These are phyloP conservation scores for Schizophyllum commune DNA, from an alignment of 1,284 basidiomycete genomes.

Conservation along the genomic window DNA sequence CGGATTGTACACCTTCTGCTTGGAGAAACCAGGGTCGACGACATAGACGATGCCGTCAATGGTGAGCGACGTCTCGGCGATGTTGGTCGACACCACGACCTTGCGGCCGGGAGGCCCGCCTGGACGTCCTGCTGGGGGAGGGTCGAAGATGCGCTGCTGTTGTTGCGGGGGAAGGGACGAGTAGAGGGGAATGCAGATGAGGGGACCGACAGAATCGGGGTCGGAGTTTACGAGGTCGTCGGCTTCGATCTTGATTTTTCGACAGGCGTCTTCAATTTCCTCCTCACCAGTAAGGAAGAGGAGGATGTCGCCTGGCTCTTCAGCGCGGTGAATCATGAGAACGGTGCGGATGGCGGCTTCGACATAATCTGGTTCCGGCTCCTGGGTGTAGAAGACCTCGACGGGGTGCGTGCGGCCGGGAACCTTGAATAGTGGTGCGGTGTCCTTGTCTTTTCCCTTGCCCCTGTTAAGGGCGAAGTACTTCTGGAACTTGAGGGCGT, in stretches of 20 bases:
- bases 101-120: constrained; percentile 48
- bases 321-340: constrained; percentile 82
- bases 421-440: constrained; percentile 45
- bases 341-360: constrained; percentile 87
- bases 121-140: constrained; percentile 70
- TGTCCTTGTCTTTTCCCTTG: constrained; percentile 11
- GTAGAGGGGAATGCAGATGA: constrained; percentile 70
- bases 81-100: constrained; percentile 73
- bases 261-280: constrained; percentile 80
- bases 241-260: constrained; percentile 51
- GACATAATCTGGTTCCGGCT: constrained; percentile 78
- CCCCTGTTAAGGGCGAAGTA: constrained; percentile 61
- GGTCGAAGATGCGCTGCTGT: constrained; percentile 73
- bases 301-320: constrained; percentile 81
- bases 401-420: constrained; percentile 89
- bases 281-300: constrained; percentile 93
- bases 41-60: constrained; percentile 96
- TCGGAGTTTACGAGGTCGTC: constrained; percentile 14
- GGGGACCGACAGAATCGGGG: constrained; percentile 15
- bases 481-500: constrained; percentile 87
- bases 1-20: constrained; percentile 80
- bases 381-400: constrained; percentile 64
- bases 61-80: constrained; percentile 97
- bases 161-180: constrained; percentile 75
- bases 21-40: constrained; percentile 91